A percentile compares a stretch with the other conserved stretches of the same genome.
phyloP scores from a whole-genome alignment of 208 protist genomes.

The Trypanosoma avium region DNA sequence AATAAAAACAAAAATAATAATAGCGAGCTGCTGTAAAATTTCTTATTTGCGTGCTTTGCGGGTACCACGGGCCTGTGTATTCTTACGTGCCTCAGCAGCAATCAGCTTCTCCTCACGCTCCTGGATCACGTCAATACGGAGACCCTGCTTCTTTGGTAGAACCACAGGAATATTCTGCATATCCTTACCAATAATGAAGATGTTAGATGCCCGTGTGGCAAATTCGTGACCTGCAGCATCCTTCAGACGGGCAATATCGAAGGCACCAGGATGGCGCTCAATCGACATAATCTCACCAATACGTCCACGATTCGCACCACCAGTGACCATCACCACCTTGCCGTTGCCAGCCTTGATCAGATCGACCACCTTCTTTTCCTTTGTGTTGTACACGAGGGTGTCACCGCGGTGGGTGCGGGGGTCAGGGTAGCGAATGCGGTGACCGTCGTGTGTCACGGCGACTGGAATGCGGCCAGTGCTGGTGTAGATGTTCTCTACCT shows the following conservation, averaged over 20 bases:
- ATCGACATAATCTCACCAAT: slow-evolving; percentile 95
- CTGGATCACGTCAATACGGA: slow-evolving; percentile 90
- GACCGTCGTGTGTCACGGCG: slow-evolving; percentile 98
- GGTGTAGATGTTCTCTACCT: slow-evolving; percentile 91
- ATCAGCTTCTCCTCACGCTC: slow-evolving; percentile 86
- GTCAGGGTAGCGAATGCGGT: slow-evolving; percentile 99
- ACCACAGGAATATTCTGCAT: slow-evolving; percentile 89
- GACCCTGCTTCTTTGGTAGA: slow-evolving; percentile 96
- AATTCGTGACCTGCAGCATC: slow-evolving; percentile 94
- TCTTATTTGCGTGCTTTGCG: slow-evolving; percentile 74
- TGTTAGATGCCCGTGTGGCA: slow-evolving; percentile 97
- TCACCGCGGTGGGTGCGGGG: slow-evolving; percentile 96
- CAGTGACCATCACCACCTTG: slow-evolving; percentile 96
- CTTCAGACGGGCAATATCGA: slow-evolving; percentile 98
- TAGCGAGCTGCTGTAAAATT: too few species aligned
- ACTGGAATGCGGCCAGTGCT: slow-evolving; percentile 95
- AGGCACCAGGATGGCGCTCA: slow-evolving; percentile 95
- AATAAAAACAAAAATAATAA: slow-evolving; percentile 10
- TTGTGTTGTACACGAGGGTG: slow-evolving; percentile 97
- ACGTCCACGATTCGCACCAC: slow-evolving; percentile 98
- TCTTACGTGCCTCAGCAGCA: slow-evolving; percentile 72
- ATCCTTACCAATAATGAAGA: slow-evolving; percentile 98
- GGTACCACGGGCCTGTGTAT: slow-evolving; percentile 30
- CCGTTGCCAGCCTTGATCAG: slow-evolving; percentile 90
- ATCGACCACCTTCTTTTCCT: slow-evolving; percentile 93